Base-by-base conservation (phyloP, 2,329 filamentous ascomycete genomes). In the Ceratocystis eucalypticola region DNA sequence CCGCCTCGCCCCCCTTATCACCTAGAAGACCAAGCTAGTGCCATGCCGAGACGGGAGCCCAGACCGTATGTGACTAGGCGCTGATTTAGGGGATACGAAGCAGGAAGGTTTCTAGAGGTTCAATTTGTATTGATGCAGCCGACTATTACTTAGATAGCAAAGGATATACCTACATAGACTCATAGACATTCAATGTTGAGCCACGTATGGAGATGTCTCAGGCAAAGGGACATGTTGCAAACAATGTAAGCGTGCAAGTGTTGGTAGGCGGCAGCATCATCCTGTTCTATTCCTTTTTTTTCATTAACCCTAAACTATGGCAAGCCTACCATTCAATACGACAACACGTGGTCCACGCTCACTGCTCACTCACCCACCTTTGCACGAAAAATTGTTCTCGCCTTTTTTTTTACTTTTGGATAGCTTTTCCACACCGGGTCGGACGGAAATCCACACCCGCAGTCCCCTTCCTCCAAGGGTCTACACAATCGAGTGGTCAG, bases 391-490 rank as follows among this genome's bases (percentile, higher is more conserved):
- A 62, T n/a, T 17, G 45, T n/a, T 30, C 17, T 62, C n/a, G 17
- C 41, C 2, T 48, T 8, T 25, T 22, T 10, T 10, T 22, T 22
- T 4, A 12, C 48, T 12, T 20, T 12, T 25, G 20, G 25, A 25
- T 3, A 25, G 25, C 22, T 10, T 17, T 64, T 66, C 67, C 68
- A 64, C 70, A 71, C 70, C 69, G 67, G 69, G 66, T 64, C 46
- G 33, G 48, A 64, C 25, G 59, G 37, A 69, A 71, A 71, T 71
- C 67, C 67, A 68, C 68, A 69, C 70, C 61, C 63, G 28, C 15
- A 28, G 33, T n/a, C 5, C 5, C 28, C 28, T 33, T 30, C 28
- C 28, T 37, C 20, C 15, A 30, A 59, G 25, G 55, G 7, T 20
- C 55, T 37, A 33, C 3, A 50, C 37, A 41, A 41, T 41, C 37